A percentile compares a stretch with the other conserved stretches of the same genome.
These are phyloP conservation scores for Colletotrichum siamense DNA, from an alignment of 2,329 filamentous ascomycete genomes.

Conservation along the genomic window DNA sequence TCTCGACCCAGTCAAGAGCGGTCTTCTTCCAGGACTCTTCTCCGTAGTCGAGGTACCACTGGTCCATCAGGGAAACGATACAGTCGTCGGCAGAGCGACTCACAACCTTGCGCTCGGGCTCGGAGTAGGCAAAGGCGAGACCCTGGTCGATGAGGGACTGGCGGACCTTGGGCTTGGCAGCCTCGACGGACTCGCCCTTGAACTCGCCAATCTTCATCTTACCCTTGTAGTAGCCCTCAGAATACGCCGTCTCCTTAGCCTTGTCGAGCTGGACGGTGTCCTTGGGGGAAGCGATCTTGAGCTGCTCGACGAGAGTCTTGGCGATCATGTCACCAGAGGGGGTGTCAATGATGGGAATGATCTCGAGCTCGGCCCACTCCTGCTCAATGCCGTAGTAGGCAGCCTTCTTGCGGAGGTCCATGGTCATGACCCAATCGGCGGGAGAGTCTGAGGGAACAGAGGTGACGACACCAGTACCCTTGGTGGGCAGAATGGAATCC, in stretches of 20 bases:
- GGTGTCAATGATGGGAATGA: slow-evolving; percentile 87
- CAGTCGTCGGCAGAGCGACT: slow-evolving; percentile 92
- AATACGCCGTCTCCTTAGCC: slow-evolving; percentile 93
- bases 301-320: slow-evolving; percentile 81
- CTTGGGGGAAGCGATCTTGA: slow-evolving; percentile 97
- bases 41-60: slow-evolving; percentile 98
- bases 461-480: slow-evolving; percentile 96
- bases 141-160: slow-evolving; percentile 77
- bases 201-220: slow-evolving; percentile 88
- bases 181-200: slow-evolving; percentile 84
- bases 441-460: slow-evolving; percentile 95
- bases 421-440: slow-evolving; percentile 90
- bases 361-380: slow-evolving; percentile 93
- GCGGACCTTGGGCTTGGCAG: slow-evolving; percentile 85
- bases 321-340: slow-evolving; percentile 90
- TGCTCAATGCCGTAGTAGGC: slow-evolving; percentile 97
- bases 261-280: slow-evolving; percentile 89
- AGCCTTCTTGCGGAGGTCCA: slow-evolving; percentile 90
- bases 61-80: slow-evolving; percentile 89
- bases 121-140: slow-evolving; percentile 88
- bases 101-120: slow-evolving; percentile 89
- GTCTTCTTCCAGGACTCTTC: slow-evolving; percentile 84
- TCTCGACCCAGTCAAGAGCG: slow-evolving; percentile 75
- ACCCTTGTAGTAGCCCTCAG: slow-evolving; percentile 91
- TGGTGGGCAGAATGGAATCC: slow-evolving; percentile 89